A percentile compares a stretch with the other conserved stretches of the same genome.
Evolutionary conservation across 805 yeast species (phyloP).

Genomic region (Starmerella riodocensis): DNA sequence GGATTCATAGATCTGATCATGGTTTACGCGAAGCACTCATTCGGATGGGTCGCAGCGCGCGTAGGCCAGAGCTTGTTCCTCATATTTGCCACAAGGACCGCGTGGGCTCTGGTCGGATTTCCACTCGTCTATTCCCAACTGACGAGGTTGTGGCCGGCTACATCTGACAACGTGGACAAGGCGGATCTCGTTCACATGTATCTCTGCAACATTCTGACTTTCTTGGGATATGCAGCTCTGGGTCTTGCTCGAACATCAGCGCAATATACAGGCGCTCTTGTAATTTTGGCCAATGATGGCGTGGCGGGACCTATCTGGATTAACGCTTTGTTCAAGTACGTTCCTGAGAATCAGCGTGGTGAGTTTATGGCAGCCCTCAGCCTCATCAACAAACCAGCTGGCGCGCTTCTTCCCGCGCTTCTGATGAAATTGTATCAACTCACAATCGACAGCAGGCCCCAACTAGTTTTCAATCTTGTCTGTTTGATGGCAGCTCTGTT

Average conservation of each 20-base stretch:
- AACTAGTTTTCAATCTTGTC: constrained; percentile 5
- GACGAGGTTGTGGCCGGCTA: constrained; percentile 6
- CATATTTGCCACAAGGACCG: constrained; percentile 7
- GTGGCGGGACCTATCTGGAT: constrained; percentile 15
- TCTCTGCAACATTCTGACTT: constrained; percentile 6
- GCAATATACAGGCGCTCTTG: constrained; percentile 7
- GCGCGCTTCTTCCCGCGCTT: constrained; percentile 13
- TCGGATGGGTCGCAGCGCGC: constrained; percentile 9
- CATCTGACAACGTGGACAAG: constrained; percentile 7
- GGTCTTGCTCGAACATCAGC: constrained; percentile 6
- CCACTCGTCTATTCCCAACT: constrained; percentile 12
- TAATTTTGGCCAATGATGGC: constrained; percentile 12
- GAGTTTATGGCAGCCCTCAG: constrained; percentile 13
- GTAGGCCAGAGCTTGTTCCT: constrained; percentile 9
- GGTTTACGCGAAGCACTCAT: constrained; percentile 14
- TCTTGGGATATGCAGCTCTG: constrained; percentile 5
- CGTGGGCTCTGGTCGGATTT: constrained; percentile 14
- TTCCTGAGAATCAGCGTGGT: constrained; percentile 6
- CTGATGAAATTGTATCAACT: constrained; percentile 9
- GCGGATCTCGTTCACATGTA: constrained; percentile 12
- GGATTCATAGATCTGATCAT: constrained; percentile 15
- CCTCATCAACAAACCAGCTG: constrained; percentile 10
- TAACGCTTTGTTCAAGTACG: constrained; percentile 13
- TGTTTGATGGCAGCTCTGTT: constrained; percentile 1
- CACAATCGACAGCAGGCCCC: constrained; percentile 5